These are phyloP conservation scores for Ophiostoma piceae DNA, from an alignment of 2,329 filamentous ascomycete genomes.

Conservation along the genomic window DNA sequence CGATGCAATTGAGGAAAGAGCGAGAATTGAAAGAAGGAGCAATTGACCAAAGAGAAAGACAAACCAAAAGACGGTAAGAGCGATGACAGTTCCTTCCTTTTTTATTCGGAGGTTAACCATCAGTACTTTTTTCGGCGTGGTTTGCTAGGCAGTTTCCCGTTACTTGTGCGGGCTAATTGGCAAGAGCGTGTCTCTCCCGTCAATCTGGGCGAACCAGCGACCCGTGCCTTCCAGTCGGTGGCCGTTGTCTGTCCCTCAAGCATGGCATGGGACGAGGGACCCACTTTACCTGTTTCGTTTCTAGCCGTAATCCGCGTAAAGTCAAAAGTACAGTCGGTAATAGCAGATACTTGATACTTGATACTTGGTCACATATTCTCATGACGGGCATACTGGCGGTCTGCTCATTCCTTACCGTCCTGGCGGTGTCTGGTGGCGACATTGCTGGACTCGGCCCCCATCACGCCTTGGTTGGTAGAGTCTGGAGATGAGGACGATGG, in stretches of 20 bases:
- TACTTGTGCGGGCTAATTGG: background rate
- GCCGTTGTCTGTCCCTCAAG: background rate
- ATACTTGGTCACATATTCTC: background rate
- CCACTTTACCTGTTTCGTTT: conserved; percentile 16
- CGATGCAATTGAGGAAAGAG: background rate
- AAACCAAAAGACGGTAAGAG: background rate
- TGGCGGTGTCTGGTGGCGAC: conserved; percentile 19
- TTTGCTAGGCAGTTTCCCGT: background rate
- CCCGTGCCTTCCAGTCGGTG: conserved; percentile 13
- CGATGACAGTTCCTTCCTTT: background rate
- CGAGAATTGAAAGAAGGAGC: background rate
- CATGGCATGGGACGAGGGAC: background rate
- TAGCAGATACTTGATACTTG: background rate
- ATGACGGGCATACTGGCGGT: conserved; percentile 2
- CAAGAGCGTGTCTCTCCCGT: conserved; percentile 14
- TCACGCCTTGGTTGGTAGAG: background rate
- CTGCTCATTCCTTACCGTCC: conserved; percentile 8
- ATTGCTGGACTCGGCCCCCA: conserved; percentile 3
- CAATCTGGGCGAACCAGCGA: conserved; percentile 15
- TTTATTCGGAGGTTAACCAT: background rate
- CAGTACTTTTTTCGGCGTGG: conserved; percentile 10
- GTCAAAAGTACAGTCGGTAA: background rate
- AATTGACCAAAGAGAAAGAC: background rate
- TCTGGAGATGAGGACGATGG: no score
- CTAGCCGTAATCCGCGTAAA: background rate